Conservation (phyloP, 129 eudicot species). For the Centaurea solstitialis region DNA sequence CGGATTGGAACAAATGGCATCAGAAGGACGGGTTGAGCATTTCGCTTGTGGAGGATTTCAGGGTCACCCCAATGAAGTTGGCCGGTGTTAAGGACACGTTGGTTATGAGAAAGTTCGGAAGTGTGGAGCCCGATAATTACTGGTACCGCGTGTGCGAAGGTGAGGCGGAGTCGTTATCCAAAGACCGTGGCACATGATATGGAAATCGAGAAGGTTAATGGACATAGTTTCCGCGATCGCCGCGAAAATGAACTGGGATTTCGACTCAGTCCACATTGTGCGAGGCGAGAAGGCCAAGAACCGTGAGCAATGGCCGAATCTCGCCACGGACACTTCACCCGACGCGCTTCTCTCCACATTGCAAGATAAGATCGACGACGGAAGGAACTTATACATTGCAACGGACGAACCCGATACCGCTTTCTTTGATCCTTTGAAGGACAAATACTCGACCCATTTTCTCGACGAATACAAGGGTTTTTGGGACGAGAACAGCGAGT, state of each 20-base stretch:
- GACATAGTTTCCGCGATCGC: slow-evolving; percentile 75
- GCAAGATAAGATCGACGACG: slow-evolving; percentile 64
- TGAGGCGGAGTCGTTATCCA: slow-evolving; percentile 65
- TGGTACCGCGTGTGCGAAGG: slow-evolving; percentile 98
- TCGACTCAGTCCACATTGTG: slow-evolving; percentile 86
- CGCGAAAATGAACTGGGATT: slow-evolving; percentile 83
- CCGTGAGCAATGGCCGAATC: slow-evolving; percentile 78
- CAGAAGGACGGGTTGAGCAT: slow-evolving; percentile 57
- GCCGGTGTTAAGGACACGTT: slow-evolving; percentile 57
- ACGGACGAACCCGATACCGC: slow-evolving; percentile 72
- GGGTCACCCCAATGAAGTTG: slow-evolving; percentile 63
- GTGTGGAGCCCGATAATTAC: slow-evolving; percentile 85
- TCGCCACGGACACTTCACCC: slow-evolving; percentile 75
- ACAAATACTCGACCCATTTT: slow-evolving; percentile 77
- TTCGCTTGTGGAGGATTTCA: slow-evolving; percentile 73
- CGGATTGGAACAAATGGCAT: slow-evolving; percentile 72
- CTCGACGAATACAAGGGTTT: slow-evolving; percentile 74
- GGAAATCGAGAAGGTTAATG: slow-evolving; percentile 85
- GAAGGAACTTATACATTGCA: slow-evolving; percentile 73
- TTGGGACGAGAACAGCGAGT: slow-evolving; percentile 84
- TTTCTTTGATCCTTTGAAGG: slow-evolving; percentile 84
- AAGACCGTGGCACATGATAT: slow-evolving; percentile 85
- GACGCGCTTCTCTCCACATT: slow-evolving; percentile 64
- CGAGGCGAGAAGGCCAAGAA: slow-evolving; percentile 83
- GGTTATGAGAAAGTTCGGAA: slow-evolving; percentile 85